These are phyloP conservation scores for Plasmodium coatneyi DNA, from an alignment of 169 alveolate genomes.

Conservation along the genomic window DNA sequence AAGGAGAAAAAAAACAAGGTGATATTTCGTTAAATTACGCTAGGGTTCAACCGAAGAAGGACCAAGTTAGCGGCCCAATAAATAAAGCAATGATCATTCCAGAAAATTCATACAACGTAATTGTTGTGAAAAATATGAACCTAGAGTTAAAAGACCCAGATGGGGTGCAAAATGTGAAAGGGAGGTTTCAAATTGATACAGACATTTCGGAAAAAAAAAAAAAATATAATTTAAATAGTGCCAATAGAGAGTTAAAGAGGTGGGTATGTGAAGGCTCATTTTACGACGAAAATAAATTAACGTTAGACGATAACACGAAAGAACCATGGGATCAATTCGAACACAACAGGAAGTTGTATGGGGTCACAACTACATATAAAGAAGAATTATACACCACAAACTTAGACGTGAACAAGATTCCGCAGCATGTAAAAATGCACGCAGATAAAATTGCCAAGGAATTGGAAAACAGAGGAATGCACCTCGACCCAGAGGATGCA, in stretches of 20 bases:
- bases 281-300: constrained; percentile 25
- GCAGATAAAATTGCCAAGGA: constrained; percentile 83
- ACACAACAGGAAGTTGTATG: constrained; percentile 67
- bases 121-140: constrained; percentile 52
- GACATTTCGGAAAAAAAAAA: constrained; percentile 56
- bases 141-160: constrained; percentile 68
- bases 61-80: constrained; percentile 56
- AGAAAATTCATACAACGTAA: constrained; percentile 32
- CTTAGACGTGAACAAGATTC: constrained; percentile 78
- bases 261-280: constrained; percentile 58
- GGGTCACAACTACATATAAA: constrained; percentile 76
- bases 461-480: constrained; percentile 76
- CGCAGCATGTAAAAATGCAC: constrained; percentile 79
- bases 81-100: constrained; percentile 68
- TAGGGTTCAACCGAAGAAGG: constrained; percentile 32
- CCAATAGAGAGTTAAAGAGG: constrained; percentile 72
- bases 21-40: constrained; percentile 67
- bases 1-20: constrained; percentile 11
- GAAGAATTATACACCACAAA: constrained; percentile 85
- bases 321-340: constrained; percentile 76
- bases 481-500: constrained; percentile 78
- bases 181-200: constrained; percentile 48
- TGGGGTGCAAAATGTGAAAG: constrained; percentile 19
- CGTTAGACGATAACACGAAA: constrained; percentile 42
- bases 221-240: constrained; percentile 28